A percentile compares a stretch with the other conserved stretches of the same genome.
These are phyloP conservation scores for Breviolum minutum DNA, from an alignment of 73 alveolate species.

Conservation along the genomic window DNA sequence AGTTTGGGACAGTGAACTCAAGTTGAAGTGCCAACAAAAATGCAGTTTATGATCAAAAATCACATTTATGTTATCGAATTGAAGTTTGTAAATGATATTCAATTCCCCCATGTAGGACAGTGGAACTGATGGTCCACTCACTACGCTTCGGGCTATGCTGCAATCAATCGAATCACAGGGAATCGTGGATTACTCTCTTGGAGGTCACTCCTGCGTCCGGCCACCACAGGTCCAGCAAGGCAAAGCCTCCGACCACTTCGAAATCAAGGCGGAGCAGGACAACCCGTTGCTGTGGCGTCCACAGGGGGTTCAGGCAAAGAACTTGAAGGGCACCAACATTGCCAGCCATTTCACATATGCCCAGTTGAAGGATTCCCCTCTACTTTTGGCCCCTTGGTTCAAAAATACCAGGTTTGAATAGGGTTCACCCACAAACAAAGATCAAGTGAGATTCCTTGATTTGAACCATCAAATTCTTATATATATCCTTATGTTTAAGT, in stretches of 20 bases:
- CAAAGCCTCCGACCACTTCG: not conserved
- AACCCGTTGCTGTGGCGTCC: slow-evolving; percentile 12
- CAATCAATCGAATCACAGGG: not conserved
- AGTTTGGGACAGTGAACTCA: too few species aligned
- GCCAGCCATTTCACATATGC: not conserved
- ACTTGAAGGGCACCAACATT: not conserved
- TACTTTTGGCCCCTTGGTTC: not conserved
- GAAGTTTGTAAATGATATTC: not conserved
- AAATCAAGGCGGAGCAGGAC: not conserved
- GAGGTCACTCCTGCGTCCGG: not conserved
- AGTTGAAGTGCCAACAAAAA: not conserved
- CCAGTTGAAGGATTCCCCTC: not conserved
- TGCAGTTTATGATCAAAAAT: not conserved
- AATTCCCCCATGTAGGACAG: not conserved
- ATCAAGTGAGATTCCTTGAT: too few species aligned
- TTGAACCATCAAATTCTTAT: too few species aligned
- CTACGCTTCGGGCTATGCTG: not conserved
- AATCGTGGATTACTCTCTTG: not conserved
- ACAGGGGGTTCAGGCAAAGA: not conserved
- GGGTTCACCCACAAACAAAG: too few species aligned
- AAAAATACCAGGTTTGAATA: not conserved
- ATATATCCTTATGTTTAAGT: not conserved
- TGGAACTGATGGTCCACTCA: not conserved
- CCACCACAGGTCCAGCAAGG: slow-evolving; percentile 11
- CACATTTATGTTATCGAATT: not conserved